phyloP scores from a whole-genome alignment of 108 stramenopile genomes.

The Licmophora abbreviata region DNA sequence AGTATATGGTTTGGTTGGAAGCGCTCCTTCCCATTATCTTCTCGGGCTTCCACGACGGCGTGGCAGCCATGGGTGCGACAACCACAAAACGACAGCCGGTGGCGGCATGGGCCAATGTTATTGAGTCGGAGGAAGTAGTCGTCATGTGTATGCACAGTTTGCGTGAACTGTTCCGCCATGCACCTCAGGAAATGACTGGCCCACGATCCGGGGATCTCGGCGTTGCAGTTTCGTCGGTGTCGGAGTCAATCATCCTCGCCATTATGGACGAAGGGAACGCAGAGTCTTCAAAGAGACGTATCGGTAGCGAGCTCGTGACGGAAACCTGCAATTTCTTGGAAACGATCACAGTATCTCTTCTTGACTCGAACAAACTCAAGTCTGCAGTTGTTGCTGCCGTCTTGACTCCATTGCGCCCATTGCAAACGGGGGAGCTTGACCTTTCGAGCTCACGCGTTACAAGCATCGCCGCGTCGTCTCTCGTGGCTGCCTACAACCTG shows the following conservation, averaged over 20 bases:
- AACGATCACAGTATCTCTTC: slow-evolving; percentile 3
- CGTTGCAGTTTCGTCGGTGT: too few species aligned
- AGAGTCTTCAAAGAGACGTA: too few species aligned
- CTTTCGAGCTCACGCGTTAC: slow-evolving; percentile 2
- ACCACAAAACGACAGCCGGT: too few species aligned
- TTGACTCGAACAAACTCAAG: slow-evolving; percentile 1
- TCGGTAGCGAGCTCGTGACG: neutral
- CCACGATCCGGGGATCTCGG: too few species aligned
- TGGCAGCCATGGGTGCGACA: slow-evolving; percentile 5
- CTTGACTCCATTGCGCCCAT: slow-evolving; percentile 29
- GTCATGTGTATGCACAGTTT: too few species aligned
- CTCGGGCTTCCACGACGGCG: slow-evolving; percentile 23
- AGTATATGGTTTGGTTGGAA: slow-evolving; percentile 39
- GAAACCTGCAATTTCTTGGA: slow-evolving; percentile 11
- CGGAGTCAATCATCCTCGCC: too few species aligned
- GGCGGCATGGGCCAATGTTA: too few species aligned
- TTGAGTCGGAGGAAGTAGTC: too few species aligned
- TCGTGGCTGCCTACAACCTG: slow-evolving; percentile 9
- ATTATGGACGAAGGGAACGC: too few species aligned
- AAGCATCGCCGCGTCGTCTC: slow-evolving; percentile 17
- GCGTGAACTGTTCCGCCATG: too few species aligned
- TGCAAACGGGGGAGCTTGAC: slow-evolving; percentile 21
- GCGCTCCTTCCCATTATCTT: slow-evolving; percentile 36
- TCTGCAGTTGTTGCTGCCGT: slow-evolving; percentile 19
- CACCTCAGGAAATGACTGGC: too few species aligned